Conservation (phyloP, 2,329 filamentous ascomycete species). For the Trichoderma brevicompactum region DNA sequence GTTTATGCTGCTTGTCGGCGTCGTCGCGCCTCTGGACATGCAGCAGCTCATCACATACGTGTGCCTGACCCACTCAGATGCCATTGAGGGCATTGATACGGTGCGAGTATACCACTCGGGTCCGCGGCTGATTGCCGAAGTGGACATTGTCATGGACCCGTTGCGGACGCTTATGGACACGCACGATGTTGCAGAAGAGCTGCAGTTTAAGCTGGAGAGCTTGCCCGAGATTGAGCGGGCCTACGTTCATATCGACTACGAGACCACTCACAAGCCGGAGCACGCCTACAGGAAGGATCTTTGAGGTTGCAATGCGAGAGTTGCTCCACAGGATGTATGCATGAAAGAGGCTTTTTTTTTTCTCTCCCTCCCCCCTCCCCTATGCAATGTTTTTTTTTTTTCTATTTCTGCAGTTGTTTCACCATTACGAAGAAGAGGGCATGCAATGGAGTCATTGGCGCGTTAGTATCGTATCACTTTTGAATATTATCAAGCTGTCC, state of each 20-base stretch:
- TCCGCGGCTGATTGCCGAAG: slow-evolving; percentile 87
- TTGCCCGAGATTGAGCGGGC: slow-evolving; percentile 90
- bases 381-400: background rate
- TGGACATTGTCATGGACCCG: slow-evolving; percentile 92
- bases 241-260: slow-evolving; percentile 97
- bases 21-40: slow-evolving; percentile 81
- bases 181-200: slow-evolving; percentile 90
- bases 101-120: slow-evolving; percentile 93
- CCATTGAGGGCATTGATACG: slow-evolving; percentile 87
- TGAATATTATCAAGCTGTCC: slow-evolving; percentile 5
- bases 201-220: slow-evolving; percentile 93
- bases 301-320: slow-evolving; percentile 36
- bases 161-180: slow-evolving; percentile 73
- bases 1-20: slow-evolving; percentile 89
- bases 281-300: slow-evolving; percentile 68
- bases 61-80: slow-evolving; percentile 85
- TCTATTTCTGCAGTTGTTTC: slow-evolving; percentile 1
- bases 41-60: slow-evolving; percentile 92
- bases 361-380: background rate
- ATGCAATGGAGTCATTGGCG: slow-evolving; percentile 14
- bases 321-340: slow-evolving; percentile 1
- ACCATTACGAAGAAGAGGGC: background rate
- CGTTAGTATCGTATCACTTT: slow-evolving; percentile 21
- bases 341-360: slow-evolving; percentile 18
- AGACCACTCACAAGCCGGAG: slow-evolving; percentile 93